Conservation (phyloP, 129 eudicot species). For the Deinandra increscens region DNA sequence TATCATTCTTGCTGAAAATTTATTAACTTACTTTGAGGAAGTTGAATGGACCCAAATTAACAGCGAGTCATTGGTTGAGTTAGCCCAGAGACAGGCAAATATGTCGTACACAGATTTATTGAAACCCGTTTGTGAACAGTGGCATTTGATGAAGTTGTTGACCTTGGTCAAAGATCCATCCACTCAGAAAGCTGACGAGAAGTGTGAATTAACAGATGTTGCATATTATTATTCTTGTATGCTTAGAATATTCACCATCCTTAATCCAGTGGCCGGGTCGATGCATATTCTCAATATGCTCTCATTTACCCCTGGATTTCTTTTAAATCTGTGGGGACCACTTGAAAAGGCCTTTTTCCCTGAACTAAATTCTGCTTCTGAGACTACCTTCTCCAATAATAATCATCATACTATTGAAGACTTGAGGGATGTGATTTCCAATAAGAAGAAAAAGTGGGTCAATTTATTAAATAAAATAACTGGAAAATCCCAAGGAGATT, state of each 20-base stretch:
- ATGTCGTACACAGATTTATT: conserved; percentile 63
- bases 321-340: conserved; percentile 59
- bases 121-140: conserved; percentile 73
- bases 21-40: conserved; percentile 49
- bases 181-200: conserved; percentile 30
- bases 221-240: conserved; percentile 71
- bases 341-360: conserved; percentile 56
- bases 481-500: conserved; percentile 56
- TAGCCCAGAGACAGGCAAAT: conserved; percentile 37
- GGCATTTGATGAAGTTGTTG: conserved; percentile 76
- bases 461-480: conserved; percentile 61
- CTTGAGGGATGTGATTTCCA: conserved; percentile 37
- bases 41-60: conserved; percentile 36
- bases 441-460: conserved; percentile 71
- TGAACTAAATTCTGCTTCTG: conserved; percentile 23
- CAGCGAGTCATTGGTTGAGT: conserved; percentile 35
- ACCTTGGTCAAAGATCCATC: conserved; percentile 38
- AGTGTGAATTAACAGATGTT: conserved; percentile 51
- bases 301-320: conserved; percentile 93
- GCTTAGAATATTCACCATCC: conserved; percentile 61
- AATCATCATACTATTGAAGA: conserved; percentile 35
- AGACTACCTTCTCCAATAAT: conserved; percentile 15
- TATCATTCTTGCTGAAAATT: conserved; percentile 59
- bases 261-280: conserved; percentile 61
- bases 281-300: conserved; percentile 92